A percentile compares a stretch with the other conserved stretches of the same genome.
Conservation (phyloP, 176 grass and related monocot genomes). For the Areca catechu region DNA sequence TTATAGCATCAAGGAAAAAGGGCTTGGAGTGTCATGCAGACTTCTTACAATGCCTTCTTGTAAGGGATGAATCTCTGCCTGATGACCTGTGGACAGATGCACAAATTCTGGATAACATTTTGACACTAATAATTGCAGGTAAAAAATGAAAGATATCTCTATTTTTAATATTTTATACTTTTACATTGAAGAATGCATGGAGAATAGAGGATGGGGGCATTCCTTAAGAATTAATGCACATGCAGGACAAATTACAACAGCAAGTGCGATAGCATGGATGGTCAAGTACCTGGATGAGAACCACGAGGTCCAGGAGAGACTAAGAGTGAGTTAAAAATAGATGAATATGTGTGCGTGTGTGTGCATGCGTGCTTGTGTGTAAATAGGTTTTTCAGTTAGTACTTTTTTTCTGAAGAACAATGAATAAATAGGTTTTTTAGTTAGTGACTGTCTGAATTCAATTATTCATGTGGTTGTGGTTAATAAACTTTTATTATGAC, state of each 20-base stretch:
- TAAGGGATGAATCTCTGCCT: conserved; percentile 11
- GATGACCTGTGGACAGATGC: conserved; percentile 41
- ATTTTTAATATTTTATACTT: no score
- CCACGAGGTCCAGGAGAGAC: conserved; percentile 44
- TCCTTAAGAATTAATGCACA: not conserved
- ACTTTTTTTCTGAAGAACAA: no score
- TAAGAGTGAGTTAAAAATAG: conserved; percentile 39
- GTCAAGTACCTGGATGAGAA: conserved; percentile 70
- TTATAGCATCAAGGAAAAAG: conserved; percentile 28
- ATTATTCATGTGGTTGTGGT: not conserved
- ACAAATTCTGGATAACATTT: conserved; percentile 77
- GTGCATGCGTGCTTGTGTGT: no score
- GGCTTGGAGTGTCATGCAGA: conserved; percentile 22
- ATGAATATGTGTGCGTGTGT: no score
- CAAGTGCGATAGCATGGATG: conserved; percentile 88
- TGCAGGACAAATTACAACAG: conserved; percentile 82
- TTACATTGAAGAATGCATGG: not conserved
- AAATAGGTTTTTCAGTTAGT: no score
- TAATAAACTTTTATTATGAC: not conserved
- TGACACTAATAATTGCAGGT: conserved; percentile 93
- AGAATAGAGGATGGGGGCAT: not conserved
- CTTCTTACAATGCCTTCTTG: conserved; percentile 62
- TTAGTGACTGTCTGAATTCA: no score
- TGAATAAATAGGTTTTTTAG: no score
- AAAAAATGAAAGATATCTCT: not conserved